Conservation (phyloP, 2,329 filamentous ascomycete species). For the Trichoderma polysporum region DNA sequence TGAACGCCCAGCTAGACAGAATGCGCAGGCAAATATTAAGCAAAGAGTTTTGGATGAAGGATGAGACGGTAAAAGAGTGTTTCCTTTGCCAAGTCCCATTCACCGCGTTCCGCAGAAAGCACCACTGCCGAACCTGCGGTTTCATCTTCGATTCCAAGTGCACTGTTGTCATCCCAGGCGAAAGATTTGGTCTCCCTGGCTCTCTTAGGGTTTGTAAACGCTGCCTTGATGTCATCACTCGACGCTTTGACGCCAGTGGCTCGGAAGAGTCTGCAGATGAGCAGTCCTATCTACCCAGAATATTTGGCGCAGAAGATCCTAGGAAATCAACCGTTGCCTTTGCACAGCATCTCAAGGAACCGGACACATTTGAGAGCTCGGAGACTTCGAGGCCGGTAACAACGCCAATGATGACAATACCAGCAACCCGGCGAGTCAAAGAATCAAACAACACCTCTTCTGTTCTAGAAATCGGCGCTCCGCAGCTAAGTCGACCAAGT, state of each 20-base stretch:
- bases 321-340: conserved; percentile 39
- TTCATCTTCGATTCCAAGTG: conserved; percentile 98
- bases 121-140: conserved; percentile 94
- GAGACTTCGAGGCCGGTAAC: conserved; percentile 55
- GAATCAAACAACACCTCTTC: conserved; percentile 85
- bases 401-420: conserved; percentile 72
- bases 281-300: conserved; percentile 64
- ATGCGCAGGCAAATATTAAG: conserved; percentile 86
- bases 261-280: conserved; percentile 87
- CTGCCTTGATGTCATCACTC: conserved; percentile 87
- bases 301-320: conserved; percentile 56
- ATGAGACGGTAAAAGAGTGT: conserved; percentile 96
- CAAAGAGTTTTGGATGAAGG: conserved; percentile 98
- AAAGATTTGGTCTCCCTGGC: conserved; percentile 81
- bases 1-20: conserved; percentile 63
- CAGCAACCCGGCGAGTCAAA: conserved; percentile 62
- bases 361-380: conserved; percentile 42
- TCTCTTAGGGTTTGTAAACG: conserved; percentile 88
- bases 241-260: conserved; percentile 79
- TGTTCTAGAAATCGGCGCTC: conserved; percentile 84
- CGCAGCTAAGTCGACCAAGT: conserved; percentile 82
- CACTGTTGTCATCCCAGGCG: conserved; percentile 84
- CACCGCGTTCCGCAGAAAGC: conserved; percentile 90
- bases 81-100: conserved; percentile 90
- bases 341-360: conserved; percentile 39